A percentile compares a stretch with the other conserved stretches of the same genome.
phyloP scores from a whole-genome alignment of 352 stramenopile species.

The Phytophthora pinifolia region DNA sequence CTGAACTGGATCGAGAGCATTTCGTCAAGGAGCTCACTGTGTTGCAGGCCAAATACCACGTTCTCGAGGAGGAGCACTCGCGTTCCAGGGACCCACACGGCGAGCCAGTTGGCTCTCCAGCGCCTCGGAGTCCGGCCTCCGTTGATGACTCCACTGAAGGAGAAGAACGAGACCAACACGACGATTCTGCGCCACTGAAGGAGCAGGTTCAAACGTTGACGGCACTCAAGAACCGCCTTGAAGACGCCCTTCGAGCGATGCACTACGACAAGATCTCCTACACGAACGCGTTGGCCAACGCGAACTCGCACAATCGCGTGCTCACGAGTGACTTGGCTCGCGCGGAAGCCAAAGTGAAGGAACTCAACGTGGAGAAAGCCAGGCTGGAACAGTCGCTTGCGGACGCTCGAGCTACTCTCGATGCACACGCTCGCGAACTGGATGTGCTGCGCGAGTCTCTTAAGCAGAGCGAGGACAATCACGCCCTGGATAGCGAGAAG shows the following conservation, averaged over 20 bases:
- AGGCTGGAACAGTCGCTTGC: conserved; percentile 49
- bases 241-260: conserved; percentile 68
- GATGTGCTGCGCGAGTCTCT: conserved; percentile 61
- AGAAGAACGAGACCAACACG: background rate
- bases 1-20: conserved; percentile 50
- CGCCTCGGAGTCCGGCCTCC: background rate
- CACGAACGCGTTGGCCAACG: conserved; percentile 75
- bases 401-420: conserved; percentile 39
- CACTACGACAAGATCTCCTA: conserved; percentile 88
- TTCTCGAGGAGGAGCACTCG: conserved; percentile 56
- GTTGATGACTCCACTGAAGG: background rate
- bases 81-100: conserved; percentile 14
- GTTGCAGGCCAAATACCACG: conserved; percentile 45
- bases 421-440: conserved; percentile 49
- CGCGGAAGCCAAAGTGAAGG: conserved; percentile 56
- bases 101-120: background rate
- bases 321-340: conserved; percentile 59
- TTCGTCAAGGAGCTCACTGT: conserved; percentile 49
- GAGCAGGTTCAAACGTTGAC: conserved; percentile 58
- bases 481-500: conserved; percentile 62
- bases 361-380: conserved; percentile 32
- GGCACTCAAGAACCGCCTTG: conserved; percentile 61
- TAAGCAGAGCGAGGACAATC: conserved; percentile 55
- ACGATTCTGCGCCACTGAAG: conserved; percentile 31
- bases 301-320: conserved; percentile 75